Evolutionary conservation across 805 yeast genomes (phyloP).

Genomic region (Starmerella riodocensis): DNA sequence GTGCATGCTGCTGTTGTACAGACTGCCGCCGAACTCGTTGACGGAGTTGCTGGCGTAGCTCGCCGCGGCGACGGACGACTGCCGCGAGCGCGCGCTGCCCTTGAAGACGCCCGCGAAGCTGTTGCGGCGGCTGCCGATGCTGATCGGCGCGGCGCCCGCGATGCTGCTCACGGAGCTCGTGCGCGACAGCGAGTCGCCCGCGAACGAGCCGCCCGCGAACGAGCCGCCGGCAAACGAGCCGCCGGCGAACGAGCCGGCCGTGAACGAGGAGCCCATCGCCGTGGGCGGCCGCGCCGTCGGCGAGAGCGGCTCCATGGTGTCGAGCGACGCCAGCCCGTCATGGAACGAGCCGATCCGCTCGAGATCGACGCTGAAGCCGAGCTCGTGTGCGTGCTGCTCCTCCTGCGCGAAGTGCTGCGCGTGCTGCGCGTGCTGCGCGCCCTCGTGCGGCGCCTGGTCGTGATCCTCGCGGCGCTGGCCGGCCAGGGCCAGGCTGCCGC

Average conservation of each 20-base stretch:
- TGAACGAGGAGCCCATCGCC: not conserved
- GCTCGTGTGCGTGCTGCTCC: not conserved
- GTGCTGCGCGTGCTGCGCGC: not conserved
- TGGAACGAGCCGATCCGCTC: constrained; percentile 1
- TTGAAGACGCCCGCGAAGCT: constrained; percentile 17
- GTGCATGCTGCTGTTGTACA: not conserved
- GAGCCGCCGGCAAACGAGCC: constrained; percentile 4
- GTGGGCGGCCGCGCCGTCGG: constrained; percentile 17
- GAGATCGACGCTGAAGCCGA: too few relatives aligned
- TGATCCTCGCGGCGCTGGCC: too few relatives aligned
- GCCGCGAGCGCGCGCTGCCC: constrained; percentile 17
- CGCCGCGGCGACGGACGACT: constrained; percentile 7
- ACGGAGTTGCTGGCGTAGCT: not conserved
- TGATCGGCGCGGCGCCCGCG: constrained; percentile 15
- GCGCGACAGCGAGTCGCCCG: constrained; percentile 9
- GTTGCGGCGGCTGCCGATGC: constrained; percentile 10
- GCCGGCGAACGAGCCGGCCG: too few relatives aligned
- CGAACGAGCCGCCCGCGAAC: constrained; percentile 5
- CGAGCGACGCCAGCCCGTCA: constrained; percentile 5
- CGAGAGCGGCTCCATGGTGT: constrained; percentile 13
- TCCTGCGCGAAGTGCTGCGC: not conserved
- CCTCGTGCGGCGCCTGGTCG: too few relatives aligned
- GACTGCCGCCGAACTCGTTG: not conserved
- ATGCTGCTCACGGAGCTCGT: constrained; percentile 9
- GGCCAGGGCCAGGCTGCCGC: not conserved